A percentile compares a stretch with the other conserved stretches of the same genome.
Conservation (phyloP, 192 early-diverging fungal genomes). For the Backusella mclennaniae region DNA sequence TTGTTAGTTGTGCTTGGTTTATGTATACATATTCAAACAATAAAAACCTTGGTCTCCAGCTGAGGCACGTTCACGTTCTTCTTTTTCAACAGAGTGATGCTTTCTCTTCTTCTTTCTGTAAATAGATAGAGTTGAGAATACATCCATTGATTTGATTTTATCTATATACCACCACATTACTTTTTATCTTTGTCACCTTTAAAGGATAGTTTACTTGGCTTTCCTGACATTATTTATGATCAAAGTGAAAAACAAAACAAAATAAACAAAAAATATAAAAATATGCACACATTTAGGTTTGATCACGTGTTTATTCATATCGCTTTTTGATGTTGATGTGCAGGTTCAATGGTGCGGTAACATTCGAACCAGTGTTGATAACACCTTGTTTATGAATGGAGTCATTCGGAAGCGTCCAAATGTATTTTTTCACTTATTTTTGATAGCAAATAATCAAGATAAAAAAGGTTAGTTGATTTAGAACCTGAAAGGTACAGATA, state of each 20-base stretch:
- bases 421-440: conserved; percentile 23
- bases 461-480: too few relatives aligned
- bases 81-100: conserved; percentile 32
- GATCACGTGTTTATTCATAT: background rate
- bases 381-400: conserved; percentile 13
- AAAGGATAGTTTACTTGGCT: conserved; percentile 53
- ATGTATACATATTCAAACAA: background rate
- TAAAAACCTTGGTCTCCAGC: conserved; percentile 32
- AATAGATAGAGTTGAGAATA: background rate
- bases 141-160: background rate
- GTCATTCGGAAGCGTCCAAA: conserved; percentile 8
- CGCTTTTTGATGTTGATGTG: background rate
- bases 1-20: background rate
- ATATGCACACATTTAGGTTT: background rate
- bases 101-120: conserved; percentile 63
- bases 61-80: conserved; percentile 43
- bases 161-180: conserved; percentile 32
- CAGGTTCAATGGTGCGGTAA: background rate
- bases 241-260: background rate
- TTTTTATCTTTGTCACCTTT: conserved; percentile 61
- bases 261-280: background rate
- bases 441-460: too few relatives aligned
- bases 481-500: background rate
- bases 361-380: background rate
- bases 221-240: conserved; percentile 17